phyloP scores from a whole-genome alignment of 495 filamentous ascomycete species.

The Chlorociboria aeruginascens region DNA sequence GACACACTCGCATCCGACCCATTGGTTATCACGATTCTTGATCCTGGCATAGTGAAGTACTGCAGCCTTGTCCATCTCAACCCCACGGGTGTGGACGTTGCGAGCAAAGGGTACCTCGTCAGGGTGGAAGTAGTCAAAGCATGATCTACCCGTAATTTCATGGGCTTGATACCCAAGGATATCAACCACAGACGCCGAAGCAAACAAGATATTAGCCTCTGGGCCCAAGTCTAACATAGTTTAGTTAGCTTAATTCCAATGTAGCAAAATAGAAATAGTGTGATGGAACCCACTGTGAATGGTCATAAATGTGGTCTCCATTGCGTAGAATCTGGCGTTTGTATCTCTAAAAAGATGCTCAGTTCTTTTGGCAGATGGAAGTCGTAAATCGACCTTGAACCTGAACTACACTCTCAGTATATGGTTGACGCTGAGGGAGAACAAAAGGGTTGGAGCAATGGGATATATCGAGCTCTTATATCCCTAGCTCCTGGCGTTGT shows the following conservation, averaged over 20 bases:
- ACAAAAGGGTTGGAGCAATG: too few relatives aligned
- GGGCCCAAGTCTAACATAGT: conserved; percentile 47
- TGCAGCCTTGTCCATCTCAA: conserved; percentile 74
- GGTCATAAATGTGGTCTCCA: conserved; percentile 91
- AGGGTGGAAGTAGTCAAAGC: conserved; percentile 80
- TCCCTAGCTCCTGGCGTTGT: too few relatives aligned
- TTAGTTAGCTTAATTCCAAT: background rate
- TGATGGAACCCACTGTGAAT: conserved; percentile 61
- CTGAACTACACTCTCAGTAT: too few relatives aligned
- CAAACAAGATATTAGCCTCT: conserved; percentile 74
- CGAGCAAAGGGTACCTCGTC: conserved; percentile 69
- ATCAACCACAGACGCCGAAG: conserved; percentile 70
- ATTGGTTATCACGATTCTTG: conserved; percentile 53
- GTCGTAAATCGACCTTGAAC: too few relatives aligned
- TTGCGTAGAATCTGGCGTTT: conserved; percentile 28
- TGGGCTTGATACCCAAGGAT: conserved; percentile 70
- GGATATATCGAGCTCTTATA: too few relatives aligned
- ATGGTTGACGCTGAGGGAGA: too few relatives aligned
- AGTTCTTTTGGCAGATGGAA: background rate
- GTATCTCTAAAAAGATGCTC: conserved; percentile 21
- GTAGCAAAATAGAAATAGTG: conserved; percentile 10
- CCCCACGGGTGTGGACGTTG: conserved; percentile 57
- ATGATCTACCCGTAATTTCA: conserved; percentile 65
- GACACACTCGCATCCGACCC: conserved; percentile 78
- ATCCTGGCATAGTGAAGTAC: conserved; percentile 71